Evolutionary conservation across 371 early-diverging fungal genomes (phyloP).

Genomic region (Fennellomyces sp.): DNA sequence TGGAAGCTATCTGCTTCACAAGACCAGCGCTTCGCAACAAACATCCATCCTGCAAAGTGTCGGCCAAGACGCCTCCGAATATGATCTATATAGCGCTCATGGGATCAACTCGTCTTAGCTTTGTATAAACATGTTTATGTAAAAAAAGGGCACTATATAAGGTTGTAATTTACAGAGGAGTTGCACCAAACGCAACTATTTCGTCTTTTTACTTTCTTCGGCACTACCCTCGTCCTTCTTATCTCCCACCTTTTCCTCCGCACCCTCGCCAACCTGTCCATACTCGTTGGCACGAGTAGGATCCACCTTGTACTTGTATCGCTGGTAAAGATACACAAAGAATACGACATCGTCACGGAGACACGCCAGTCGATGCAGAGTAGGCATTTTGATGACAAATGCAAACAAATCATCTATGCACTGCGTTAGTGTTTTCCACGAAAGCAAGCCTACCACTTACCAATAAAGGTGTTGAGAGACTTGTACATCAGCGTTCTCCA

Average conservation of each 20-base stretch:
- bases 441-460: conserved; percentile 16
- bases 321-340: conserved; percentile 87
- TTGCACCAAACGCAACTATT: conserved; percentile 14
- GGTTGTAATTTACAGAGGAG: neutral
- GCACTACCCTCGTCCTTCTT: conserved; percentile 7
- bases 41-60: too few relatives aligned
- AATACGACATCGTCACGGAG: conserved; percentile 91
- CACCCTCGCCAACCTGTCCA: conserved; percentile 76
- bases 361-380: conserved; percentile 90
- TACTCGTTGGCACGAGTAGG: conserved; percentile 89
- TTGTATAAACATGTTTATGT: neutral
- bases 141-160: neutral
- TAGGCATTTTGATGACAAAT: conserved; percentile 95
- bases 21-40: too few relatives aligned
- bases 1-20: too few relatives aligned
- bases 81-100: too few relatives aligned
- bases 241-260: conserved; percentile 3
- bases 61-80: too few relatives aligned
- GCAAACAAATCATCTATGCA: conserved; percentile 90
- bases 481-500: conserved; percentile 95
- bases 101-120: too few relatives aligned
- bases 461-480: conserved; percentile 90
- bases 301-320: conserved; percentile 88
- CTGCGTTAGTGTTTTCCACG: neutral
- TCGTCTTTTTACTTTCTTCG: conserved; percentile 34